Conservation (phyloP, 129 eudicot genomes). For the Centaurea solstitialis region DNA sequence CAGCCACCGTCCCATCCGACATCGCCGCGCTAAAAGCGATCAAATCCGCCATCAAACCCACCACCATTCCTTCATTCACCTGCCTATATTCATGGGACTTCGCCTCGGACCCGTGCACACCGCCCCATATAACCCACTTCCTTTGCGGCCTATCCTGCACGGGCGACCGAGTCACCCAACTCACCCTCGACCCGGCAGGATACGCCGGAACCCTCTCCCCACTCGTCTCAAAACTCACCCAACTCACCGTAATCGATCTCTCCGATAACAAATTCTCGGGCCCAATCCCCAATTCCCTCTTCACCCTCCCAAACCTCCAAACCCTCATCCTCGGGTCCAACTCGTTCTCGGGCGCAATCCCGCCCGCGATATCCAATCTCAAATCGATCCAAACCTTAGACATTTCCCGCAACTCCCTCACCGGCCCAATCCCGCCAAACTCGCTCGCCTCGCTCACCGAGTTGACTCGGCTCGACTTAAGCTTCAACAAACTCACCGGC, state of each 20-base stretch:
- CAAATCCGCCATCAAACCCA: slow-evolving; percentile 53
- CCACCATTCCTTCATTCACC: slow-evolving; percentile 58
- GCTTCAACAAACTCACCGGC: slow-evolving; percentile 84
- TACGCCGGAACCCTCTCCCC: slow-evolving; percentile 80
- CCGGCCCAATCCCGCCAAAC: slow-evolving; percentile 61
- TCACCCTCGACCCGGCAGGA: slow-evolving; percentile 86
- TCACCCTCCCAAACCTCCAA: slow-evolving; percentile 53
- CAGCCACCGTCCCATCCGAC: slow-evolving; percentile 40
- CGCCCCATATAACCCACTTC: slow-evolving; percentile 63
- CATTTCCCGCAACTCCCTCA: slow-evolving; percentile 51
- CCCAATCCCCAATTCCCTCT: slow-evolving; percentile 56
- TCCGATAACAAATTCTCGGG: slow-evolving; percentile 72
- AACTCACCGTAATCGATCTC: slow-evolving; percentile 64
- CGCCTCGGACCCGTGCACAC: slow-evolving; percentile 62
- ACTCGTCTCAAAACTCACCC: slow-evolving; percentile 68
- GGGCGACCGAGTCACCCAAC: slow-evolving; percentile 61
- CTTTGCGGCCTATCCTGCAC: slow-evolving; percentile 66
- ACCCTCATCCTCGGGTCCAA: slow-evolving; percentile 60
- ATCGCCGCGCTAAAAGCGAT: slow-evolving; percentile 55
- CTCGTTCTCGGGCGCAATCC: slow-evolving; percentile 65
- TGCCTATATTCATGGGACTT: slow-evolving; percentile 73
- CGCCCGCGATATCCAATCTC: slow-evolving; percentile 48
- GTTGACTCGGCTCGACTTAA: slow-evolving; percentile 61
- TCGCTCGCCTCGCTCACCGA: slow-evolving; percentile 41
- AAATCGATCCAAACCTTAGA: slow-evolving; percentile 49